A percentile compares a stretch with the other conserved stretches of the same genome.
These are phyloP conservation scores for Mitragyna speciosa DNA, from an alignment of 257 asterid species.

Conservation along the genomic window DNA sequence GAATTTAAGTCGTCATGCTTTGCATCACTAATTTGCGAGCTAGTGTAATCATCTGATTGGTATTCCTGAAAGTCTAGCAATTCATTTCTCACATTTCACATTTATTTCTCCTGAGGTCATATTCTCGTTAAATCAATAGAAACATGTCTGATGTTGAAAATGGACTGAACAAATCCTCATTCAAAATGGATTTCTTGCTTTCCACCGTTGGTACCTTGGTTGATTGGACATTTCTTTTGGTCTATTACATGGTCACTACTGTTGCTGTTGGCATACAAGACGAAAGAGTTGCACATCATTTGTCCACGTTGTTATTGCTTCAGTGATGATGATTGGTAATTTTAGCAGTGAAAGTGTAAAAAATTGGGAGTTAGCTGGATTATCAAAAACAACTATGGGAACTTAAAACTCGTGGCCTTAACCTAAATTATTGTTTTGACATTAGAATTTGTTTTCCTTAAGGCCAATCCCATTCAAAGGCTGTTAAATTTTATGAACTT, in stretches of 20 bases:
- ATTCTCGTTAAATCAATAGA: not conserved
- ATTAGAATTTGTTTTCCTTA: not conserved
- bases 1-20: not conserved
- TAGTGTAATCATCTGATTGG: not conserved
- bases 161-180: not conserved
- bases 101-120: not conserved
- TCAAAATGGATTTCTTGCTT: not conserved
- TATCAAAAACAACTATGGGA: not conserved
- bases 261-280: not conserved
- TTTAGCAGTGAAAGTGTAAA: not conserved
- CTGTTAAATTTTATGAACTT: not conserved
- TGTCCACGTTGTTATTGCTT: not conserved
- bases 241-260: not conserved
- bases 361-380: not conserved
- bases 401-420: not conserved
- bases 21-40: not conserved
- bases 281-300: not conserved
- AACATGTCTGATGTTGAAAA: constrained; percentile 3
- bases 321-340: too few relatives aligned
- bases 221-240: not conserved
- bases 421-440: not conserved
- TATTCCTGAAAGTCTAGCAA: not conserved
- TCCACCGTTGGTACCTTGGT: not conserved
- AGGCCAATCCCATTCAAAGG: not conserved
- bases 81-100: not conserved